Conservation (phyloP, 2,329 filamentous ascomycete genomes). For the Zymoseptoria crescenta region DNA sequence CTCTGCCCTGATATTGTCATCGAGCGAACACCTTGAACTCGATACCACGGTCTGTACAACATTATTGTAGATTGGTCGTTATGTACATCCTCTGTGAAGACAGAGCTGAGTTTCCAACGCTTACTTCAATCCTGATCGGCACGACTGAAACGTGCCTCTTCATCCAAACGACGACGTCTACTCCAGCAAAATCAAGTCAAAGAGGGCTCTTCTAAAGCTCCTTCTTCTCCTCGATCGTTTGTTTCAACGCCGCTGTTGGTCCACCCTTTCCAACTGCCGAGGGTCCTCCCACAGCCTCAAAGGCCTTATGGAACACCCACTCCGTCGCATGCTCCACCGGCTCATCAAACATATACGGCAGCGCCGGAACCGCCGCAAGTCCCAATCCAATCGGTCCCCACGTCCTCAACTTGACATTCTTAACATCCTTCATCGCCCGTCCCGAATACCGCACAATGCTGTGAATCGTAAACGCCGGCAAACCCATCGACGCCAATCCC, state of each 20-base stretch:
- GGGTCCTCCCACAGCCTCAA: conserved; percentile 62
- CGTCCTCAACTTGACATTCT: conserved; percentile 67
- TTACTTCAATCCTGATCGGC: not conserved
- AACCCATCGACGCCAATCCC: conserved; percentile 80
- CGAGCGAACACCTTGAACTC: not conserved
- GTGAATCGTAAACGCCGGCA: conserved; percentile 91
- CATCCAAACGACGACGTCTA: conserved; percentile 1
- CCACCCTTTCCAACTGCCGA: conserved; percentile 43
- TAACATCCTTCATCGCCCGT: conserved; percentile 70
- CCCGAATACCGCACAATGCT: conserved; percentile 87
- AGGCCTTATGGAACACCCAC: conserved; percentile 78
- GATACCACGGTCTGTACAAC: not conserved
- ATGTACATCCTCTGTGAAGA: not conserved
- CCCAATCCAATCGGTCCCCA: conserved; percentile 83
- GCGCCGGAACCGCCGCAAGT: conserved; percentile 62
- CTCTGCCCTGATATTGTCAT: not conserved
- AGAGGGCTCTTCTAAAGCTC: conserved; percentile 28
- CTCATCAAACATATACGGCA: conserved; percentile 80
- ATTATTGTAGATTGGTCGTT: not conserved
- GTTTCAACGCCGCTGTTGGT: conserved; percentile 19
- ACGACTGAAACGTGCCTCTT: not conserved
- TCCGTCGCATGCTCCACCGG: conserved; percentile 89
- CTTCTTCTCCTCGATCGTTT: conserved; percentile 25
- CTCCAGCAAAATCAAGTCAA: not conserved
- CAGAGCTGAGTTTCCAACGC: conserved; percentile 3